Conservation (phyloP, 2,329 filamentous ascomycete genomes). For the Curvularia eragrostidis region DNA sequence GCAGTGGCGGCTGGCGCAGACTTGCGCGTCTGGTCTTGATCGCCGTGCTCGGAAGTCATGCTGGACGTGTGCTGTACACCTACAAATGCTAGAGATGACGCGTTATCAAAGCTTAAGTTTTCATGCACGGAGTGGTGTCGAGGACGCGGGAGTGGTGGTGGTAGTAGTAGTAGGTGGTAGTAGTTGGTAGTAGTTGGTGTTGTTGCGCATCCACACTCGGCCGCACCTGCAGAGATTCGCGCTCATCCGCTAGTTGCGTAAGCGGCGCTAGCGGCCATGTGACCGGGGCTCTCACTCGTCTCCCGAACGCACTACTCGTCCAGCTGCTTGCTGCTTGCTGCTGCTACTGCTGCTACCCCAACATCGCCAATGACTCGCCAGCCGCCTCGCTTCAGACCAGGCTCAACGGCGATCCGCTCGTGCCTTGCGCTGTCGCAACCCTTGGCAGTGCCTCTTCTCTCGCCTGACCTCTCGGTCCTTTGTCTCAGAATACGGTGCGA, state of each 20-base stretch:
- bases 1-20: slow-evolving; percentile 19
- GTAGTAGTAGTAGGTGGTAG: neutral
- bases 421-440: slow-evolving; percentile 11
- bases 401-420: slow-evolving; percentile 25
- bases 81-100: slow-evolving; percentile 27
- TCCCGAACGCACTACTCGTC: neutral
- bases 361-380: slow-evolving; percentile 19
- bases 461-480: slow-evolving; percentile 20
- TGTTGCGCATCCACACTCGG: slow-evolving; percentile 8
- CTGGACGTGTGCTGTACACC: slow-evolving; percentile 14
- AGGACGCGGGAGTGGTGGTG: slow-evolving; percentile 12
- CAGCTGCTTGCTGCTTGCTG: no score
- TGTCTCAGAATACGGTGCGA: slow-evolving; percentile 16
- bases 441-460: slow-evolving; percentile 12
- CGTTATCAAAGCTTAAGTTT: slow-evolving; percentile 20
- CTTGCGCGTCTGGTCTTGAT: slow-evolving; percentile 21
- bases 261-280: slow-evolving; percentile 11
- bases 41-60: slow-evolving; percentile 24
- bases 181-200: neutral
- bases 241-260: slow-evolving; percentile 5
- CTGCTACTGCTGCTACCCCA: slow-evolving; percentile 11
- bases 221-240: slow-evolving; percentile 7
- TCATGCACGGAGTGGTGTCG: slow-evolving; percentile 27
- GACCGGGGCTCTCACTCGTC: slow-evolving; percentile 7
- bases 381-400: slow-evolving; percentile 24